Conservation (phyloP, 257 asterid genomes). For the Solanum bulbocastanum region DNA sequence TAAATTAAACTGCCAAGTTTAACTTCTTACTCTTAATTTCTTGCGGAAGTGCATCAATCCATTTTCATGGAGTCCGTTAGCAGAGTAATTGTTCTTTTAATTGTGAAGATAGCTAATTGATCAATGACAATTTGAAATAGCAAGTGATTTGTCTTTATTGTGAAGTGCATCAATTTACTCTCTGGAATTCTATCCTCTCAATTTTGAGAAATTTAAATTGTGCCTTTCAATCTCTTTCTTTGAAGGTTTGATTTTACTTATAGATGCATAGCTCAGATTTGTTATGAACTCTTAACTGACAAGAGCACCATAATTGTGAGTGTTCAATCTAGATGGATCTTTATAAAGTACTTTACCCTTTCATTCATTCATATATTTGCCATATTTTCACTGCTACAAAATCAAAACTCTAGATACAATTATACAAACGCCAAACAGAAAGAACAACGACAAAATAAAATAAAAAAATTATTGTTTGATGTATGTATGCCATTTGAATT, state of each 20-base stretch:
- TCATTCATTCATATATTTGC: neutral
- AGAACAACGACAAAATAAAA: too few relatives aligned
- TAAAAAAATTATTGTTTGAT: too few relatives aligned
- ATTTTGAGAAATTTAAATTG: too few relatives aligned
- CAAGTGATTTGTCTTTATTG: too few relatives aligned
- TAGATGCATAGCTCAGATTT: neutral
- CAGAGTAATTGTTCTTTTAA: too few relatives aligned
- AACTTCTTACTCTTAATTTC: neutral
- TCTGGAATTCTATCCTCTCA: too few relatives aligned
- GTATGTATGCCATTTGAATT: too few relatives aligned
- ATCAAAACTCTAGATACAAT: neutral
- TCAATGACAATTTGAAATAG: too few relatives aligned
- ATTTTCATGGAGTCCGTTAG: too few relatives aligned
- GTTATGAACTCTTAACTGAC: neutral
- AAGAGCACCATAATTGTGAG: neutral
- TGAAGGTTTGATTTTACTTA: neutral
- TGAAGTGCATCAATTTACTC: too few relatives aligned
- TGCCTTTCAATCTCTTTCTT: too few relatives aligned
- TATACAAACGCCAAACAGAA: neutral
- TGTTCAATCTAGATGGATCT: neutral
- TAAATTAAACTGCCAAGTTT: neutral
- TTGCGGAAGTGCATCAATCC: too few relatives aligned
- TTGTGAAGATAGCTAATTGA: neutral
- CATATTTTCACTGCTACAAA: neutral
- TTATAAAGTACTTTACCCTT: neutral